Evolutionary conservation across 208 protist genomes (phyloP).

Genomic region (Leishmania aethiopica): DNA sequence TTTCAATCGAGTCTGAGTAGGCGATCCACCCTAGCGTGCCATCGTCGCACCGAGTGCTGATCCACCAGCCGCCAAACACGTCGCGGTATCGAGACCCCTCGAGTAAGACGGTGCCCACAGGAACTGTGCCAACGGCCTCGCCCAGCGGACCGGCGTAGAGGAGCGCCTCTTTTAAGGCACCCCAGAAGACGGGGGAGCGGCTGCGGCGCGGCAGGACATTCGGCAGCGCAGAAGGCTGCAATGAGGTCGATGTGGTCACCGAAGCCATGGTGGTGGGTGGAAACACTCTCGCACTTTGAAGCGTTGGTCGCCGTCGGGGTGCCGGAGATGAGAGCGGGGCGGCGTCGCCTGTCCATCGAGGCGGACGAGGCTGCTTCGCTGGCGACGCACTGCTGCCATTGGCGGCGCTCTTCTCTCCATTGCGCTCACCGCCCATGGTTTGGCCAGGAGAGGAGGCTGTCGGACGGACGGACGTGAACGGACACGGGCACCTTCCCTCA

Average conservation of each 20-base stretch:
- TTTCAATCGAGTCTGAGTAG: background rate
- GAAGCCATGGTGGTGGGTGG: too few relatives aligned
- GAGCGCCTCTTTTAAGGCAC: conserved; percentile 33
- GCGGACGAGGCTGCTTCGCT: background rate
- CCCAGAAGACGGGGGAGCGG: conserved; percentile 59
- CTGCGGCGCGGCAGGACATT: background rate
- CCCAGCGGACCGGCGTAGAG: conserved; percentile 75
- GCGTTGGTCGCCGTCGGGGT: background rate
- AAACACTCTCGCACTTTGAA: background rate
- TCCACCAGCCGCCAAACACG: conserved; percentile 74
- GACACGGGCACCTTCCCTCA: too few relatives aligned
- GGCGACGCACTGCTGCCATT: background rate
- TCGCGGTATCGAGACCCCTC: conserved; percentile 66
- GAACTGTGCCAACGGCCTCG: conserved; percentile 49
- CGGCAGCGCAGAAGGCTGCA: background rate
- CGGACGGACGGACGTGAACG: background rate
- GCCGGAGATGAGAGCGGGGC: background rate
- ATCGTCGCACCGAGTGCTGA: conserved; percentile 48
- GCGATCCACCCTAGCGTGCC: conserved; percentile 49
- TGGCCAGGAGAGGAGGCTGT: background rate
- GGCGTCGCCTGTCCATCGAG: background rate
- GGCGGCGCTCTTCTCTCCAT: background rate
- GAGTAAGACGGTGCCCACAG: conserved; percentile 49
- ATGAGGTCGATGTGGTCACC: background rate
- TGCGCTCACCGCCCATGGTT: background rate